Evolutionary conservation across 306 rosid genomes (phyloP).

Genomic region (Malus asiatica): DNA sequence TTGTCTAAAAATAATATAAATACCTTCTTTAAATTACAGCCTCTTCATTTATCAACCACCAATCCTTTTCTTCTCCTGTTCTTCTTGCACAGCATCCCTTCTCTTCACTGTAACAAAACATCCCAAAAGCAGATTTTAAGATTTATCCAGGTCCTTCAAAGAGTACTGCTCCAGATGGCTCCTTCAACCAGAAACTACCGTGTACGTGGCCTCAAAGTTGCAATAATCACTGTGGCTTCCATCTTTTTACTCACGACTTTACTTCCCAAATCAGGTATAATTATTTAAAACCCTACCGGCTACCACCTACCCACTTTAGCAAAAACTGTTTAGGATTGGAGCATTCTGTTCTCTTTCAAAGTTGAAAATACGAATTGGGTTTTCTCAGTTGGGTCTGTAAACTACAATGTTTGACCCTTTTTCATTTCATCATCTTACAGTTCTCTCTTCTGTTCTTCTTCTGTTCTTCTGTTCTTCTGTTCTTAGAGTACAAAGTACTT

Average conservation of each 20-base stretch:
- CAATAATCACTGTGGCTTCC: slow-evolving; percentile 47
- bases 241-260: slow-evolving; percentile 44
- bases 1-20: slow-evolving; percentile 8
- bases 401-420: too few relatives aligned
- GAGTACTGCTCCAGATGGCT: slow-evolving; percentile 31
- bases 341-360: too few relatives aligned
- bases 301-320: too few relatives aligned
- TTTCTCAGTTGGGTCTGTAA: too few relatives aligned
- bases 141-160: neutral
- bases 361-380: too few relatives aligned
- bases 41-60: slow-evolving; percentile 6
- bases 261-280: slow-evolving; percentile 50
- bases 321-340: too few relatives aligned
- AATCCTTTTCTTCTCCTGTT: slow-evolving; percentile 20
- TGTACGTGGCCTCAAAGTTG: slow-evolving; percentile 19
- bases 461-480: too few relatives aligned
- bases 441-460: too few relatives aligned
- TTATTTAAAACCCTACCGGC: too few relatives aligned
- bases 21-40: neutral
- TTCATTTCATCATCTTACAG: too few relatives aligned
- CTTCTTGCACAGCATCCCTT: slow-evolving; percentile 14
- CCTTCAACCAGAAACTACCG: slow-evolving; percentile 28
- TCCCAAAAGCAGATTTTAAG: slow-evolving; percentile 9
- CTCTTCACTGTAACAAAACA: slow-evolving; percentile 37
- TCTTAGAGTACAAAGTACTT: too few relatives aligned